Base-by-base conservation (phyloP, 116 monocot genomes). In the Dioscorea cayenensis region DNA sequence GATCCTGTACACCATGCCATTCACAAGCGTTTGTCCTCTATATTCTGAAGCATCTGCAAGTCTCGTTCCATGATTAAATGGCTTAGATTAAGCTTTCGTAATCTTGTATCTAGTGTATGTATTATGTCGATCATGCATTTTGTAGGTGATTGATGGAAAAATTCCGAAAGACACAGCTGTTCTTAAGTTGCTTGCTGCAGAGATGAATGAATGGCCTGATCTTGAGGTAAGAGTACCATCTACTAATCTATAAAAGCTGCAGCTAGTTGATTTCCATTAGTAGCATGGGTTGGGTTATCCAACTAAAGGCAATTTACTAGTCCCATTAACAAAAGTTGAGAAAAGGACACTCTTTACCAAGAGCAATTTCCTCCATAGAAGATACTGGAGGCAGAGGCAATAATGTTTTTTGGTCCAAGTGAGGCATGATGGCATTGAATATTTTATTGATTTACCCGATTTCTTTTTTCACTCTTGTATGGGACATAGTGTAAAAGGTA, bases 151-250 rank as follows among this genome's bases (percentile, higher is more conserved):
- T 75, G 89, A 89, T 78, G 95, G 92, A 60, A 82, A 78, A 71
- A 80, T 95, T 72, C 95, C 95, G 49, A 66, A 87, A 37, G 76
- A 95, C 66, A 83, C 89, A 66, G 52, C 73, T 69, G 89, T 87
- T 36, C 81, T 95, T 28, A 78, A 67, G 52, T 71, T 92, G 36
- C 95, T 95, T 77, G 92, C 95, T 6, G 84, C 89, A 79, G 89
- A 92, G 81, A 89, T 95, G 89, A 21, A 75, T 49, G 78, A 92
- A 58, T 95, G 95, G 92, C 95, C 95, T 67, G 87, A 95, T 70
- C 83, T 95, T 80, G 95, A 95, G 89, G 95, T 95, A 67, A 43
- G 29, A 13, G 23, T 25, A 52, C 55, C n/a, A 55, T 16, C 55
- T 55, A 14, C n/a, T 14, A 55, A 55, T 11, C 55, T 16, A 55